A percentile compares a stretch with the other conserved stretches of the same genome.
phyloP scores from a whole-genome alignment of 495 filamentous ascomycete species.

The Hypoxylon subgilvum region DNA sequence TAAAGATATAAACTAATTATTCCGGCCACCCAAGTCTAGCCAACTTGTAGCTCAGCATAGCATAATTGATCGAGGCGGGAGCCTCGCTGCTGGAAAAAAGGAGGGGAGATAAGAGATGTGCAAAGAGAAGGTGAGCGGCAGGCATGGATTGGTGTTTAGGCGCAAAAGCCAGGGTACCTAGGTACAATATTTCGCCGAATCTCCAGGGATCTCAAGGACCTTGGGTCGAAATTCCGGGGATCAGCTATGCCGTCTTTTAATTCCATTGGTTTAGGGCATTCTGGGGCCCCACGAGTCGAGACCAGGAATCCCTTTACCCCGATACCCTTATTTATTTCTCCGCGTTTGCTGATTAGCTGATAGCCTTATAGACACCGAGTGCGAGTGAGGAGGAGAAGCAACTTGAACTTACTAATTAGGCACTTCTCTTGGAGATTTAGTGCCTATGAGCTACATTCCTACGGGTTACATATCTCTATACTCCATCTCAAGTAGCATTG shows the following conservation, averaged over 20 bases:
- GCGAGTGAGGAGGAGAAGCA: too few relatives aligned
- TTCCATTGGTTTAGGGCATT: constrained; percentile 13
- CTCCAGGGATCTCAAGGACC: too few relatives aligned
- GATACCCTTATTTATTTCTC: constrained; percentile 25
- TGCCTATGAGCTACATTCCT: too few relatives aligned
- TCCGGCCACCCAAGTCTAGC: constrained; percentile 35
- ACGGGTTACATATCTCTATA: too few relatives aligned
- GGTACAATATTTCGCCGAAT: constrained; percentile 29
- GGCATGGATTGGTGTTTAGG: constrained; percentile 19
- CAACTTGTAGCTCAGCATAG: constrained; percentile 24
- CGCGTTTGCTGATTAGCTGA: background rate
- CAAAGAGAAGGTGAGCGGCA: constrained; percentile 2
- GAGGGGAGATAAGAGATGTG: constrained; percentile 33
- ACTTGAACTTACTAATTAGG: too few relatives aligned
- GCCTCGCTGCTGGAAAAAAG: constrained; percentile 19
- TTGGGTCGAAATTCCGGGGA: constrained; percentile 17
- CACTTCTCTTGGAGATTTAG: too few relatives aligned
- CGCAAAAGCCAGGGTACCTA: constrained; percentile 4
- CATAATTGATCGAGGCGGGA: constrained; percentile 21
- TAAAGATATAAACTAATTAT: constrained; percentile 34
- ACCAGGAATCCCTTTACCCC: constrained; percentile 21
- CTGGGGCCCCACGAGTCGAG: constrained; percentile 21
- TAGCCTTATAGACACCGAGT: too few relatives aligned
- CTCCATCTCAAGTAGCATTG: too few relatives aligned
- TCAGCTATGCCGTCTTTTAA: constrained; percentile 8